Evolutionary conservation across 345 rosid genomes (phyloP).

Genomic region (Aurinia saxatilis): DNA sequence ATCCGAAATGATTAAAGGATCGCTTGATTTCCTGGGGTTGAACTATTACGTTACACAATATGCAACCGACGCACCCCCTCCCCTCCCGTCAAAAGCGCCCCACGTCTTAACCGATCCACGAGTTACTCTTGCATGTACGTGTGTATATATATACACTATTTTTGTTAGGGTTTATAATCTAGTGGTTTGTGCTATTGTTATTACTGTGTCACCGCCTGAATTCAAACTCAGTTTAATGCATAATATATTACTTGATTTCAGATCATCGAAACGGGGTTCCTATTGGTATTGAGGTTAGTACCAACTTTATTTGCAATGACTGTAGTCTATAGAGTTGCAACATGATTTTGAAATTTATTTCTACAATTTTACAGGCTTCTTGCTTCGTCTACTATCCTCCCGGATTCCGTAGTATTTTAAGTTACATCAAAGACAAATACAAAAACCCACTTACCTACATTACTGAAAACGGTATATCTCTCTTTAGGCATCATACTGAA

Average conservation of each 20-base stretch:
- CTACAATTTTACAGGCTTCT: not conserved
- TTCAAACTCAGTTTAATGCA: too few species aligned
- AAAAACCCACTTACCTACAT: not conserved
- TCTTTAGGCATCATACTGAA: too few species aligned
- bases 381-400: not conserved
- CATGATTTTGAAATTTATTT: too few species aligned
- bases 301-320: not conserved
- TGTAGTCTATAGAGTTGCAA: too few species aligned
- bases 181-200: too few species aligned
- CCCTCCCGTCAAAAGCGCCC: not conserved
- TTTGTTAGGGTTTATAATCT: too few species aligned
- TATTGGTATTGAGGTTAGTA: slow-evolving; percentile 15
- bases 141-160: too few species aligned
- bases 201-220: too few species aligned
- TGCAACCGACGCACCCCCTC: slow-evolving; percentile 12
- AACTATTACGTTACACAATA: slow-evolving; percentile 27
- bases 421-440: too few species aligned
- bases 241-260: not conserved
- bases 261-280: not conserved
- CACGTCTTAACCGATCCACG: slow-evolving; percentile 11
- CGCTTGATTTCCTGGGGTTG: slow-evolving; percentile 31
- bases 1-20: slow-evolving; percentile 20
- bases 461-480: not conserved
- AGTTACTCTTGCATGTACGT: slow-evolving; percentile 13
- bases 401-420: not conserved